Percentiles rank a stretch among this genome's conserved stretches.
Conservation (phyloP, 2,329 filamentous ascomycete species). For the Escovopsis sp. region DNA sequence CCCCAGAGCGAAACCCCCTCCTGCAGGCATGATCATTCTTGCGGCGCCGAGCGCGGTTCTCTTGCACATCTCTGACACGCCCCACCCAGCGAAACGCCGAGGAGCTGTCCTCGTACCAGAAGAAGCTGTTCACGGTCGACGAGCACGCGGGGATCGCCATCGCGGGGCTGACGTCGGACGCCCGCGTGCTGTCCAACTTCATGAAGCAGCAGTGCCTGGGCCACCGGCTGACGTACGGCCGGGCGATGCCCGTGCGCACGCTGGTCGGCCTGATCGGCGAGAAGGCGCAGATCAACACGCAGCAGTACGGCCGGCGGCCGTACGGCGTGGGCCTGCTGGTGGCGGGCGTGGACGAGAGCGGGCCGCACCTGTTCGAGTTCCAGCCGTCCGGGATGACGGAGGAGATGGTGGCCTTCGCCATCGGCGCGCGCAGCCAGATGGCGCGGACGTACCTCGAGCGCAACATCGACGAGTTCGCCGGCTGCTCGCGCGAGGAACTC, state of each 20-base stretch:
- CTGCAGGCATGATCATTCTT: neutral
- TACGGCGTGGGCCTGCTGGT: slow-evolving; percentile 92
- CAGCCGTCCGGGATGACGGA: slow-evolving; percentile 91
- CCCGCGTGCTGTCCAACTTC: slow-evolving; percentile 98
- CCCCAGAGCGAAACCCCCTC: neutral
- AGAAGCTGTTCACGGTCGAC: slow-evolving; percentile 96
- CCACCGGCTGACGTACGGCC: slow-evolving; percentile 89
- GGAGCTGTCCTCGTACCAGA: slow-evolving; percentile 98
- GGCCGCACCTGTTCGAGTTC: slow-evolving; percentile 96
- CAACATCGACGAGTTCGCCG: slow-evolving; percentile 71
- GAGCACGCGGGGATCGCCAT: slow-evolving; percentile 92
- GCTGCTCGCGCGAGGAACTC: slow-evolving; percentile 66
- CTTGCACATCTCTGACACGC: neutral
- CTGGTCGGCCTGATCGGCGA: slow-evolving; percentile 88
- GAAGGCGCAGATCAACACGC: slow-evolving; percentile 94
- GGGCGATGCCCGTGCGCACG: slow-evolving; percentile 76
- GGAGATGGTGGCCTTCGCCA: slow-evolving; percentile 93
- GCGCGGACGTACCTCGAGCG: slow-evolving; percentile 92
- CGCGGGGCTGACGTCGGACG: slow-evolving; percentile 91
- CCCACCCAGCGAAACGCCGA: slow-evolving; percentile 76
- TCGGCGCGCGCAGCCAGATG: slow-evolving; percentile 94
- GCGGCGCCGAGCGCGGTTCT: neutral
- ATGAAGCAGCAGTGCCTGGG: slow-evolving; percentile 99
- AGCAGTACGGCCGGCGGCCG: slow-evolving; percentile 90
- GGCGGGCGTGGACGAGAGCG: slow-evolving; percentile 83